These are phyloP conservation scores for Niveomyces coronatus DNA, from an alignment of 2,329 filamentous ascomycete genomes.

Conservation along the genomic window DNA sequence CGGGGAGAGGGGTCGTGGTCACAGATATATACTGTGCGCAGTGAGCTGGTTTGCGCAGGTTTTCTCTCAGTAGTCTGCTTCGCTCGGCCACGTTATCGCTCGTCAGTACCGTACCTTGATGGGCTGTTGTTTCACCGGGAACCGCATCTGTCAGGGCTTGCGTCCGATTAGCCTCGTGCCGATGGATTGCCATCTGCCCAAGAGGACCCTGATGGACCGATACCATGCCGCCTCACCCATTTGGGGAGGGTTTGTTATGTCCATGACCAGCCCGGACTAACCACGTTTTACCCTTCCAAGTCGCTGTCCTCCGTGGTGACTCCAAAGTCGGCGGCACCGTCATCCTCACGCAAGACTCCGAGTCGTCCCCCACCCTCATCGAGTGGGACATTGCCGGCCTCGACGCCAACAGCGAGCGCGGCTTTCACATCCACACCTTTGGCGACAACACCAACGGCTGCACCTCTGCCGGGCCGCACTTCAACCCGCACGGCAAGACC, in stretches of 20 bases:
- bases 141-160: too few relatives aligned
- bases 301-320: conserved; percentile 96
- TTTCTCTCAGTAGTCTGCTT: conserved; percentile 27
- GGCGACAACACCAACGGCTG: conserved; percentile 99
- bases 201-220: conserved; percentile 24
- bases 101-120: conserved; percentile 32
- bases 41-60: conserved; percentile 52
- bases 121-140: too few relatives aligned
- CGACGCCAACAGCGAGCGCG: conserved; percentile 91
- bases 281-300: conserved; percentile 32
- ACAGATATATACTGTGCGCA: neutral
- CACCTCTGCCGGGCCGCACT: conserved; percentile 96
- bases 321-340: conserved; percentile 90
- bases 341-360: conserved; percentile 84
- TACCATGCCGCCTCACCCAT: neutral
- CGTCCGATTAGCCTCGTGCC: too few relatives aligned
- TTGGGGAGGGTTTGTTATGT: too few relatives aligned
- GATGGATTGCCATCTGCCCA: too few relatives aligned
- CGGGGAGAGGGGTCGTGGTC: conserved; percentile 5
- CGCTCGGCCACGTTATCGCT: neutral
- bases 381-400: conserved; percentile 87
- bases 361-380: conserved; percentile 74
- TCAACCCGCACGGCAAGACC: conserved; percentile 90
- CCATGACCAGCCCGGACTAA: too few relatives aligned
- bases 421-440: conserved; percentile 97